phyloP scores from a whole-genome alignment of 2,329 filamentous ascomycete genomes.

The Fusarium pininemorale region DNA sequence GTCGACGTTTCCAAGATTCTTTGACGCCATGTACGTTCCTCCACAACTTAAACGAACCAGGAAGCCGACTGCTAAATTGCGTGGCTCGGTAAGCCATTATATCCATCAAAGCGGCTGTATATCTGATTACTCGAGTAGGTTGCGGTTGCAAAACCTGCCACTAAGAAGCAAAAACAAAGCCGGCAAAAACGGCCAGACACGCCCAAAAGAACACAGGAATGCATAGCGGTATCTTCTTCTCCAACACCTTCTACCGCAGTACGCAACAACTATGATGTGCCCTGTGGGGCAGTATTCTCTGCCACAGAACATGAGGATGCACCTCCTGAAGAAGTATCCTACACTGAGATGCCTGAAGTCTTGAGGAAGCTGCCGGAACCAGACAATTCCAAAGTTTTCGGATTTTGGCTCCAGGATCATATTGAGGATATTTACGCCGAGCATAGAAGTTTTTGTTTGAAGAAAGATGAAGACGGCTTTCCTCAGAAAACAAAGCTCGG shows the following conservation, averaged over 20 bases:
- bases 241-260: background rate
- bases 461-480: fast-evolving
- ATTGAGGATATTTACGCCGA: background rate
- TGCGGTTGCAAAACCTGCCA: background rate
- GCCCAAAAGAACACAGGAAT: background rate
- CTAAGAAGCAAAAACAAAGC: background rate
- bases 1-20: background rate
- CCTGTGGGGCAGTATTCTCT: background rate
- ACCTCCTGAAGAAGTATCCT: background rate
- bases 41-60: background rate
- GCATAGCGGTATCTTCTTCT: background rate
- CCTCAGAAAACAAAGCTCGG: background rate
- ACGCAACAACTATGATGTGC: background rate
- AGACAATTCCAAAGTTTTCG: background rate
- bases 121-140: background rate
- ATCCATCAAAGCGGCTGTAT: background rate
- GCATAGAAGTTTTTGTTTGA: background rate
- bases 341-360: background rate
- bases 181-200: background rate
- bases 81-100: background rate
- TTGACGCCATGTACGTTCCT: background rate
- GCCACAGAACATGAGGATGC: background rate
- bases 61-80: background rate
- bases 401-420: background rate
- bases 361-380: background rate